Evolutionary conservation across 805 yeast species (phyloP), one percentile per base, ranked within the genome.

Genomic region (Barnettozyma sucrosica): DNA sequence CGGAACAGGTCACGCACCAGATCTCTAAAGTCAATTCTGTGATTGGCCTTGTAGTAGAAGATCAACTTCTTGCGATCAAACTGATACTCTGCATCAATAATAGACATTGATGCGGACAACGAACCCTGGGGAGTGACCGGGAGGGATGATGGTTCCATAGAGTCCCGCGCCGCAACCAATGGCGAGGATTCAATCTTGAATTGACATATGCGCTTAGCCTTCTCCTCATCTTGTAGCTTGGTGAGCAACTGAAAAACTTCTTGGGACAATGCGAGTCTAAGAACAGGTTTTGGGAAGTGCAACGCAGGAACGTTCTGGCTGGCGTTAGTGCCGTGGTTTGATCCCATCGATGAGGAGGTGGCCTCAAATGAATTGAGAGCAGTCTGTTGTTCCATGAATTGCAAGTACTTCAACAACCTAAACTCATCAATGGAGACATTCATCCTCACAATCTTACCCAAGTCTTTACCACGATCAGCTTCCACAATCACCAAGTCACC

Each of bases 391-490:
- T 84, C 81, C 54, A 81, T 76, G 56, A 85, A 85, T 63, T 85
- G 85, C 55, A 85, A 66, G 57, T 83, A 85, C 57, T 85, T 85
- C 61, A 85, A 76, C 49, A 86, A 71, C 46, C 85, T 71, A 1
- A 90, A 90, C 60, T 83, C 74, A 54, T 82, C 78, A 47, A 83
- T 71, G 43, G 75, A 76, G 24, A 85, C 76, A 41, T 75, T 67
- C 5, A 90, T 84, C 53, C 81, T 83, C 36, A 84, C 69, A 47
- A 86, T 77, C 77, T 82, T 77, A n/a, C 83, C 93, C 55, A 86
- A 66, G 64, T 86, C 95, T 56, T 81, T 81, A 24, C 95, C 95
- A 51, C 93, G 72, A 61, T 86, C 95, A 44, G 93, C 95, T 63
- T 86, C 93, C 45, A 85, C 85, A 26, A 85, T 78, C 8, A 85